Evolutionary conservation across 2,329 filamentous ascomycete genomes (phyloP).

Genomic region (Colletotrichum sp.): DNA sequence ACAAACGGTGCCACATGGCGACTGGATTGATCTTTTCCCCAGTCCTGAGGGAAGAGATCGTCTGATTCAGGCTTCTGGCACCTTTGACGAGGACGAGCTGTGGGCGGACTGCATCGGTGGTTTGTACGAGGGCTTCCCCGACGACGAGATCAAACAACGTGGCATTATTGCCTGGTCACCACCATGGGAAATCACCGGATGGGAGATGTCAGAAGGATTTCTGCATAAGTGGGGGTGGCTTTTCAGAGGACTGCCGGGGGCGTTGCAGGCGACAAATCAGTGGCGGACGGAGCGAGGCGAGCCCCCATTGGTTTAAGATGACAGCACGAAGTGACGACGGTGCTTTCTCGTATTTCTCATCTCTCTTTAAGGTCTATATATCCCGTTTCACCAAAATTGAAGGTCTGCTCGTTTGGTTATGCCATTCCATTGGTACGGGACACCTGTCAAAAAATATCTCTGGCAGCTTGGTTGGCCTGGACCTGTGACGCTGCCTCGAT

Average conservation of each 20-base stretch:
- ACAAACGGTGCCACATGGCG: conserved; percentile 38
- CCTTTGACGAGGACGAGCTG: conserved; percentile 47
- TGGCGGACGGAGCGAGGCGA: conserved; percentile 37
- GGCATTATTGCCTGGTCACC: conserved; percentile 47
- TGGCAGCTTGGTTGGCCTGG: too few relatives aligned
- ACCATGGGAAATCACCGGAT: conserved; percentile 33
- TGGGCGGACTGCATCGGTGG: conserved; percentile 48
- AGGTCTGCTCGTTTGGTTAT: background rate
- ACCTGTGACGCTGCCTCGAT: too few relatives aligned
- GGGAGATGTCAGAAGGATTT: conserved; percentile 47
- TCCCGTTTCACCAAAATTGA: background rate
- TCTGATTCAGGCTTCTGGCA: conserved; percentile 38
- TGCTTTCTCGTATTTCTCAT: background rate
- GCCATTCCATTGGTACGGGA: too few relatives aligned
- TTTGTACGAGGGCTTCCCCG: conserved; percentile 47
- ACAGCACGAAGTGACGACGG: background rate
- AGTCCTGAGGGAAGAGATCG: conserved; percentile 41
- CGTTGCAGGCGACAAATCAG: conserved; percentile 39
- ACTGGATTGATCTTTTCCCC: conserved; percentile 48
- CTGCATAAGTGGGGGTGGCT: conserved; percentile 40
- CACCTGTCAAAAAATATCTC: too few relatives aligned
- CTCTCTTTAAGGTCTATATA: background rate
- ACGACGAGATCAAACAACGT: conserved; percentile 42
- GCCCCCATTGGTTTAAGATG: conserved; percentile 31
- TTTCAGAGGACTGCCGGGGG: conserved; percentile 27